These are phyloP conservation scores for Pelargonium australe DNA, from an alignment of 441 rosid genomes.

Conservation along the genomic window DNA sequence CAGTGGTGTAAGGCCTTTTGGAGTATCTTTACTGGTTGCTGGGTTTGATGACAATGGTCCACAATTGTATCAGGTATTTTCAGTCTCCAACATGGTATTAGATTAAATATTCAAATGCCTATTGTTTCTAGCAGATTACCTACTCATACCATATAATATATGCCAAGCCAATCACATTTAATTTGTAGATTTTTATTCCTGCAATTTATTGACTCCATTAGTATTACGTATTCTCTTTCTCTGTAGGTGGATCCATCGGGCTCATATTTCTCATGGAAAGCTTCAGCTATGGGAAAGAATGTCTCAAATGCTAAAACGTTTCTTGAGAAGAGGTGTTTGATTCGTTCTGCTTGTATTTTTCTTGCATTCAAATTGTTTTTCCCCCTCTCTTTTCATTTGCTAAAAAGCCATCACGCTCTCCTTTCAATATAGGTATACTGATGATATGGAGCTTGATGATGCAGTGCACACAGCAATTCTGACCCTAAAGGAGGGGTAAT, in stretches of 20 bases:
- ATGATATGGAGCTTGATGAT: conserved; percentile 99
- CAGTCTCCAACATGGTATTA: background rate
- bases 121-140: background rate
- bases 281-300: conserved; percentile 98
- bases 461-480: conserved; percentile 97
- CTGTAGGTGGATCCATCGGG: conserved; percentile 97
- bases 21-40: conserved; percentile 53
- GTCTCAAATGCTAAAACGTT: conserved; percentile 97
- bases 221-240: conserved; percentile 1
- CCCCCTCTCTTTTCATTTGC: background rate
- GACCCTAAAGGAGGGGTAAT: conserved; percentile 94
- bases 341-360: background rate
- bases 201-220: background rate
- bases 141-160: background rate
- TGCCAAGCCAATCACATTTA: background rate
- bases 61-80: conserved; percentile 10
- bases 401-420: background rate
- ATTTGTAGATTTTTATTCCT: background rate
- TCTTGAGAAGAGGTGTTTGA: conserved; percentile 81
- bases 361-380: background rate
- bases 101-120: background rate
- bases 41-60: conserved; percentile 50
- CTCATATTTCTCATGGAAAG: conserved; percentile 99
- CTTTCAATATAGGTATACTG: conserved; percentile 54
- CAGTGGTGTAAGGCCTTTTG: conserved; percentile 64